Conservation (phyloP, 192 early-diverging fungal genomes). For the Podila clonocystis region DNA sequence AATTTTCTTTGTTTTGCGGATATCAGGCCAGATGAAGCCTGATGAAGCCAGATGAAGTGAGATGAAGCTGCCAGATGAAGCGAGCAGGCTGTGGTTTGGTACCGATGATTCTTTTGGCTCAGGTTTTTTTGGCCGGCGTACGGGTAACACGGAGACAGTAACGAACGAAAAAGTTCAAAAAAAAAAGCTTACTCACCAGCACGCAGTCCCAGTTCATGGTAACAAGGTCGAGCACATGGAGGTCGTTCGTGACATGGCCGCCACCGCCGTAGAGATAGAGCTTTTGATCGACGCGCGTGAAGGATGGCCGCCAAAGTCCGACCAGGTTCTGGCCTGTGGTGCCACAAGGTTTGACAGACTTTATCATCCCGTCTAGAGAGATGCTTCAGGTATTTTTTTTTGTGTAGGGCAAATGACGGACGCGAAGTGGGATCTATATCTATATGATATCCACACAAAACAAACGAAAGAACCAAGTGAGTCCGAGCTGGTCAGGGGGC, state of each 20-base stretch:
- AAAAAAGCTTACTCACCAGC: constrained; percentile 47
- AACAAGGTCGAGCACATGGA: constrained; percentile 59
- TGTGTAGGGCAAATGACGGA: not conserved
- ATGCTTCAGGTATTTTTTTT: not conserved
- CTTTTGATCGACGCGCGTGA: constrained; percentile 60
- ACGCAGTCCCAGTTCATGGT: constrained; percentile 63
- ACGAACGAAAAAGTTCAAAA: not conserved
- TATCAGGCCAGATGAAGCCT: too few relatives aligned
- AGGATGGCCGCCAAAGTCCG: constrained; percentile 65
- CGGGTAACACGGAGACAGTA: too few relatives aligned
- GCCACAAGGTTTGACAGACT: constrained; percentile 54
- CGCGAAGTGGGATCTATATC: too few relatives aligned
- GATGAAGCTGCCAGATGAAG: too few relatives aligned
- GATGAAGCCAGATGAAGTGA: too few relatives aligned
- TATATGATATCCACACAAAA: too few relatives aligned
- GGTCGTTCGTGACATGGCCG: constrained; percentile 66
- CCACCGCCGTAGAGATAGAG: constrained; percentile 65
- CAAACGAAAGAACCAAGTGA: too few relatives aligned
- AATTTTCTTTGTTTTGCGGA: not conserved
- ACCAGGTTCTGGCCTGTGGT: constrained; percentile 64
- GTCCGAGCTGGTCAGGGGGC: too few relatives aligned
- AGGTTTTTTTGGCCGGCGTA: too few relatives aligned
- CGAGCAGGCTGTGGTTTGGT: not conserved
- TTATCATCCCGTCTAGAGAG: constrained; percentile 29
- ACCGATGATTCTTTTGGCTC: too few relatives aligned